Conservation (phyloP, 2,329 filamentous ascomycete species). For the Trichocomaceae sp. region DNA sequence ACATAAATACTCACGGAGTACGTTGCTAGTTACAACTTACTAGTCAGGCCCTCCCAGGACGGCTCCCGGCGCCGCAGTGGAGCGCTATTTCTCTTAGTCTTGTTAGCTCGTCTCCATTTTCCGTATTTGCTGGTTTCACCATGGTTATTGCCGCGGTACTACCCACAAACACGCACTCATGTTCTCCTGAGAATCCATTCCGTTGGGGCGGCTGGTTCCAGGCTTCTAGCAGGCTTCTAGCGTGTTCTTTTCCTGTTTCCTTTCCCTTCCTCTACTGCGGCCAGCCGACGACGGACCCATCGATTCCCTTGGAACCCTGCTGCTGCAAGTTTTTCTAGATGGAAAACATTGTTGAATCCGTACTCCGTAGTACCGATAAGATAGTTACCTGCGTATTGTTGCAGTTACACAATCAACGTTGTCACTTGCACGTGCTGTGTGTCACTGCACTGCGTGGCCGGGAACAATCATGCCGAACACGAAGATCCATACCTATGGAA, state of each 20-base stretch:
- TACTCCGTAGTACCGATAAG: background rate
- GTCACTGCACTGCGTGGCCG: background rate
- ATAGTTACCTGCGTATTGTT: background rate
- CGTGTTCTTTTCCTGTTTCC: background rate
- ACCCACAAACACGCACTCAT: background rate
- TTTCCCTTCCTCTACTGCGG: background rate
- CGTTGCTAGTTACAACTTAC: background rate
- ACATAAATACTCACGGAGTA: background rate
- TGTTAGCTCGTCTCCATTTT: background rate
- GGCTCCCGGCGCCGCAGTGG: background rate
- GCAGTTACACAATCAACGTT: background rate
- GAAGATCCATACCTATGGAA: background rate
- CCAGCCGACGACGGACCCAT: background rate
- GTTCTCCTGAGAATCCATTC: background rate
- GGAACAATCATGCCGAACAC: background rate
- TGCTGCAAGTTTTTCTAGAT: background rate
- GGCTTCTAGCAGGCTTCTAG: background rate
- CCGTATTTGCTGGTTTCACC: background rate
- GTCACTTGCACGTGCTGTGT: background rate
- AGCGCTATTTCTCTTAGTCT: background rate
- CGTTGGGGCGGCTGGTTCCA: background rate
- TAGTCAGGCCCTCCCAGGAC: background rate
- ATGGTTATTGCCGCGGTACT: constrained; percentile 8
- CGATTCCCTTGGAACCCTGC: background rate
- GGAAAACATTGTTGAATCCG: too few relatives aligned